Base-by-base conservation (phyloP, 306 rosid genomes). In the Trichosanthes truncata region DNA sequence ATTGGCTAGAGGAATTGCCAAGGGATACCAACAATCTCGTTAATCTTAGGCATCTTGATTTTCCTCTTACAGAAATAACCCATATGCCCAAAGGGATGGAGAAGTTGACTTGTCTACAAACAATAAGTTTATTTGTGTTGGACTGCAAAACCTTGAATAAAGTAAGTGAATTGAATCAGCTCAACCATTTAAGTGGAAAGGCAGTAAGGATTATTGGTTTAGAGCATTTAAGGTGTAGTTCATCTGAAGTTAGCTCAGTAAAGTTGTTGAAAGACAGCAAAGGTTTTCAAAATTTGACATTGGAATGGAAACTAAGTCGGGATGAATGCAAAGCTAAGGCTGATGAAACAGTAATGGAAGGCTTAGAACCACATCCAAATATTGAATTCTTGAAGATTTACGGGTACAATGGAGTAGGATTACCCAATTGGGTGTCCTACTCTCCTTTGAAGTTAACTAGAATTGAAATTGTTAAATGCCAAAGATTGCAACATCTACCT, bases 11-110 rank as follows among this genome's bases (percentile, higher is more conserved):
- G 52, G 31, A 46, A 57, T 5, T 81, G 80, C 77, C 80, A 0
- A 8, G 35, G 41, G 60, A 76, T 20, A 49, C 51, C 0, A 36
- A 14, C 13, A 81, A 76, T 7, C 46, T 77, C 11, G 48, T 60
- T 11, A 77, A 53, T 18, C 69, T 80, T 7, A 81, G 29, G 55
- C 81, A 80, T 79, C 82, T 87, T n/a, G 3, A 59, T 14, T 13
- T 63, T 9, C 0, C 14, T 29, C 15, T 4, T 63, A 26, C 3
- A 5, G 6, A 36, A 6, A 1, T 62, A 35, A 62, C 20, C n/a
- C 41, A 62, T 69, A n/a, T 41, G 52, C 53, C 76, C 5, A 4
- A 69, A 69, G 74, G 15, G 26, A 69, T 41, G 35, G 51, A 20
- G 35, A 69, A 41, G 53, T 69, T 69, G 35, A 41, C 9, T 4